Conservation (phyloP, 768 basidiomycete genomes). For the Cystofilobasidium macerans region DNA sequence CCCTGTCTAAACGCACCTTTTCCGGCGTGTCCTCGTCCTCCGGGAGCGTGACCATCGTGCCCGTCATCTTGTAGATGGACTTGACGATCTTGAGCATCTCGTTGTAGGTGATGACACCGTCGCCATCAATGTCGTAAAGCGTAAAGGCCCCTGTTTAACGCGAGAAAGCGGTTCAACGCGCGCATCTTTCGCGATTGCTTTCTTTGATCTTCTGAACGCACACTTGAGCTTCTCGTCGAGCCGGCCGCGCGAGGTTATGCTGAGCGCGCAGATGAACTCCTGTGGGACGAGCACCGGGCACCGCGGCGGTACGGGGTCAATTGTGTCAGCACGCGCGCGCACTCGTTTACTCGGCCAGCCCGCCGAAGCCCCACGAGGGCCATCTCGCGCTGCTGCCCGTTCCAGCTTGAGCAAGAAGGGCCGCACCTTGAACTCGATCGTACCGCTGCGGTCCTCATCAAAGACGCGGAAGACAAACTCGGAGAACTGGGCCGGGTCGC, state of each 20-base stretch:
- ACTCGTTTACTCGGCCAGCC: neutral
- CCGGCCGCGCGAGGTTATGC: constrained; percentile 81
- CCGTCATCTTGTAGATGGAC: constrained; percentile 99
- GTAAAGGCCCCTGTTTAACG: constrained; percentile 87
- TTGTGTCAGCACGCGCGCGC: too few species aligned
- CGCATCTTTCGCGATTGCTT: too few species aligned
- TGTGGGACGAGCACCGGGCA: neutral
- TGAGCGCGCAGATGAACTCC: constrained; percentile 87
- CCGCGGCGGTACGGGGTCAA: too few species aligned
- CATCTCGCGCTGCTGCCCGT: constrained; percentile 90
- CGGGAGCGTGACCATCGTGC: constrained; percentile 97
- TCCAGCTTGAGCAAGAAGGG: constrained; percentile 89
- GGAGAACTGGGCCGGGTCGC: constrained; percentile 90
- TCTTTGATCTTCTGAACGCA: constrained; percentile 42
- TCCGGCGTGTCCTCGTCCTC: constrained; percentile 98
- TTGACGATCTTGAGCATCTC: constrained; percentile 98
- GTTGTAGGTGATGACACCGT: constrained; percentile 93
- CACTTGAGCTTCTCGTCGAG: constrained; percentile 98
- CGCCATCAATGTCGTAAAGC: constrained; percentile 96
- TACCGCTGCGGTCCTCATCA: constrained; percentile 48
- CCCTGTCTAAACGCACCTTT: constrained; percentile 51
- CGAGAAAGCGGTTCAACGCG: too few species aligned
- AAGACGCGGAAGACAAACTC: constrained; percentile 47
- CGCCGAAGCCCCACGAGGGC: neutral
- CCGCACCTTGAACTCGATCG: constrained; percentile 93